These are phyloP conservation scores for Hypoxylon rickii DNA, from an alignment of 495 filamentous ascomycete genomes.

Conservation along the genomic window DNA sequence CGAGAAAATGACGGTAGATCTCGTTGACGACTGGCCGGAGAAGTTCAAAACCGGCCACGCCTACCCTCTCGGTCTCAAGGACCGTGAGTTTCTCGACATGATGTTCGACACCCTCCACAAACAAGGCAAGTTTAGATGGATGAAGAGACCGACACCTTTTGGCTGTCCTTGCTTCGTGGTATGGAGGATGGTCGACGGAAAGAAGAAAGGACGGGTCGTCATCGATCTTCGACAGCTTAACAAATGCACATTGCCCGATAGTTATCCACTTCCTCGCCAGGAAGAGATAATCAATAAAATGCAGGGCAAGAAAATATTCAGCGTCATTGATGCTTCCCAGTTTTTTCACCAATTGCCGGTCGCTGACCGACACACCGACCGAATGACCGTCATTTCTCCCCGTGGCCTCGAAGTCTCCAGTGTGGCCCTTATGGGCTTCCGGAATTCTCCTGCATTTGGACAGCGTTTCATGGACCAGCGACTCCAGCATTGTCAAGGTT, in stretches of 20 bases:
- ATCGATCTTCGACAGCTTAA: background rate
- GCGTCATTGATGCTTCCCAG: background rate
- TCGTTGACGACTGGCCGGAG: background rate
- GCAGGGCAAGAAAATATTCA: background rate
- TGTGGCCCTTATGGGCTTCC: background rate
- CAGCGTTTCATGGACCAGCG: background rate
- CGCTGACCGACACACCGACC: background rate
- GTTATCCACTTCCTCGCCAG: background rate
- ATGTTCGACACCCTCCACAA: background rate
- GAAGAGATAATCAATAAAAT: background rate
- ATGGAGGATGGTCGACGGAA: background rate
- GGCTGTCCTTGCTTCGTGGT: background rate
- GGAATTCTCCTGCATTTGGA: background rate
- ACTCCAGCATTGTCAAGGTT: background rate
- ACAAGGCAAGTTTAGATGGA: background rate
- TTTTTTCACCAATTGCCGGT: conserved; percentile 12
- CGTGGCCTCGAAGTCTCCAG: background rate
- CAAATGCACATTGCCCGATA: background rate
- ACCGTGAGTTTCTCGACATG: background rate
- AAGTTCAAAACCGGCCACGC: background rate
- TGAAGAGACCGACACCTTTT: background rate
- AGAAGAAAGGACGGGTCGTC: conserved; percentile 1
- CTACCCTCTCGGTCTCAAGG: background rate
- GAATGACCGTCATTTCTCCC: background rate
- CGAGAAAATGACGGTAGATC: background rate